A percentile compares a stretch with the other conserved stretches of the same genome.
phyloP scores from a whole-genome alignment of 1,284 basidiomycete genomes.

The Malassezia obtusa region DNA sequence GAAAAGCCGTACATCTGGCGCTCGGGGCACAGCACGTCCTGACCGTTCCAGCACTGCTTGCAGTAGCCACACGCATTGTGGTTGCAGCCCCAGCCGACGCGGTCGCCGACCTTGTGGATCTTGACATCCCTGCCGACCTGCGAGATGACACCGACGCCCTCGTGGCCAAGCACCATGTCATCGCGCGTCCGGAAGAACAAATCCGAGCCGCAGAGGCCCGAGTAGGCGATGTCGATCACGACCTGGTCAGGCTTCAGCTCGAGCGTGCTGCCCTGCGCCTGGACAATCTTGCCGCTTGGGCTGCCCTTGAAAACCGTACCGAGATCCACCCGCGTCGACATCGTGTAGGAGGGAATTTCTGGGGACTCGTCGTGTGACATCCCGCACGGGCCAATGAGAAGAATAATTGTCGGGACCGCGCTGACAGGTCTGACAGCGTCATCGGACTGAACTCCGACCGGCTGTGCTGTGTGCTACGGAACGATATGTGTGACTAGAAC shows the following conservation, averaged over 20 bases:
- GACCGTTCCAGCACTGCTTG: constrained; percentile 33
- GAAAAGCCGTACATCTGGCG: constrained; percentile 27
- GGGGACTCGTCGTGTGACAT: constrained; percentile 12
- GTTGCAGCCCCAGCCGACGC: constrained; percentile 43
- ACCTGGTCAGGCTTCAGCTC: constrained; percentile 25
- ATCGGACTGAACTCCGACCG: too few relatives aligned
- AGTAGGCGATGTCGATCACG: constrained; percentile 38
- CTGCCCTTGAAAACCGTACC: constrained; percentile 39
- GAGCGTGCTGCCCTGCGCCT: constrained; percentile 22
- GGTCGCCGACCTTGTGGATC: constrained; percentile 32
- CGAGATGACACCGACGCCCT: constrained; percentile 39
- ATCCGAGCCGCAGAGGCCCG: constrained; percentile 40
- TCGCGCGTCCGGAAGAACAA: constrained; percentile 26
- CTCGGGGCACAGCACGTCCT: constrained; percentile 32
- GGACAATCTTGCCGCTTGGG: constrained; percentile 29
- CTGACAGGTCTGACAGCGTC: too few relatives aligned
- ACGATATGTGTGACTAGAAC: too few relatives aligned
- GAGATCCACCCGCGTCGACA: constrained; percentile 18
- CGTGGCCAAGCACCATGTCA: constrained; percentile 39
- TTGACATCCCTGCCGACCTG: constrained; percentile 29
- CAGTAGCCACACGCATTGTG: constrained; percentile 33
- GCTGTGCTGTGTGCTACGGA: too few relatives aligned
- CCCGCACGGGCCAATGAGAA: too few relatives aligned
- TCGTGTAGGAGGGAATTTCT: constrained; percentile 1
- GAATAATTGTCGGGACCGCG: too few relatives aligned